Evolutionary conservation across 2,329 filamentous ascomycete genomes (phyloP), one percentile per base, ranked within the genome.

Genomic region (Aureobasidium uvarum): DNA sequence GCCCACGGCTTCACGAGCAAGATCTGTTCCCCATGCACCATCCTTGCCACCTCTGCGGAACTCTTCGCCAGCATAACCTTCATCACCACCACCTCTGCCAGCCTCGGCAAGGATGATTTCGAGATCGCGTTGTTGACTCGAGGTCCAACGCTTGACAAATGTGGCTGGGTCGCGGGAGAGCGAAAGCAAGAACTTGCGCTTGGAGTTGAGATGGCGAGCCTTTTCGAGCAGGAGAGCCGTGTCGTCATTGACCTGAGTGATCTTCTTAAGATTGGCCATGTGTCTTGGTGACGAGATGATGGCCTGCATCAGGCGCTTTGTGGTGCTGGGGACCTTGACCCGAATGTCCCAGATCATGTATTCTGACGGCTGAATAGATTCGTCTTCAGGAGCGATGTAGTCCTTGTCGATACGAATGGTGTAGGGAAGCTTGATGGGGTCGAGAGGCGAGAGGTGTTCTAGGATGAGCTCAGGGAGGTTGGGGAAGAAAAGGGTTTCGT

Each of bases 261-360:
- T 91, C 68, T 92, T 87, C 70, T 89, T 89, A 36, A 98, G 84
- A 72, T 88, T 89, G 45, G 83, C 79, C 18, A 88, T 84, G 77
- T 78, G 78, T 39, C 75, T 74, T 46, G 77, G 76, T 43, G 77
- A 78, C 16, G 72, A 72, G 66, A 73, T 72, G 66, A 76, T 72
- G 50, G 76, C 72, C 62, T 77, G 75, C 5, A 91, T 84, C 69
- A 91, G 90, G 66, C 85, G 82, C 60, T 88, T 87, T 58, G 96
- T 82, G 1, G 93, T 91, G 74, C 96, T 92, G 71, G 96, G 91
- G 18, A 96, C 84, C 1, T 87, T 84, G 52, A 99, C 90, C 71
- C 88, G 88, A 55, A 99, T 84, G 76, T 98, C 94, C 80, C 97
- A 97, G 71, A 98, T 83, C 6, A 93, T 97, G 0, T 91, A 88